Conservation (phyloP, 176 grass and related monocot species). For the Carex cristatella region DNA sequence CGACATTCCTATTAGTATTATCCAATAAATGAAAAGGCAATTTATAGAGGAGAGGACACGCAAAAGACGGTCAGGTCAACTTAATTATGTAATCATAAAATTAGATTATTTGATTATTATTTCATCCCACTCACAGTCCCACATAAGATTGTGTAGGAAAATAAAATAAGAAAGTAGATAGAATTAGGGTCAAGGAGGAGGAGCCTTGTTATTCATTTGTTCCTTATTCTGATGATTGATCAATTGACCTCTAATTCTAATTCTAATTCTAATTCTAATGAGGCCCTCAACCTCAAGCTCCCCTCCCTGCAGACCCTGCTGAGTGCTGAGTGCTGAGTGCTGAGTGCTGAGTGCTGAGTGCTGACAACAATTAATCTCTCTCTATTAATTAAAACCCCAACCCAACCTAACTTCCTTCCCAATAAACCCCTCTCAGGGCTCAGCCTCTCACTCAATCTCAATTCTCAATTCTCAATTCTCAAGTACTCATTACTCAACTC, state of each 20-base stretch:
- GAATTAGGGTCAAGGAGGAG: no score
- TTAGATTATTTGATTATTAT: background rate
- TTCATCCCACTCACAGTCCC: background rate
- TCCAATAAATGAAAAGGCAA: background rate
- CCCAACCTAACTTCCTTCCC: slow-evolving; percentile 33
- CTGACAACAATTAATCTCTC: background rate
- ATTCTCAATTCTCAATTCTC: no score
- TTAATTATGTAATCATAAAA: background rate
- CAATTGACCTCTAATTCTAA: no score
- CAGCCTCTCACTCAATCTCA: background rate
- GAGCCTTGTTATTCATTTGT: no score
- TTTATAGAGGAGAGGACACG: background rate
- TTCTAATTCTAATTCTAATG: no score
- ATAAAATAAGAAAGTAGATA: background rate
- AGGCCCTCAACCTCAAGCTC: no score
- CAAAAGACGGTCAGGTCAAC: background rate
- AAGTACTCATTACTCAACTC: background rate
- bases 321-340: background rate
- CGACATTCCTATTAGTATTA: background rate
- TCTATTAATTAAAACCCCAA: slow-evolving; percentile 22
- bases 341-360: background rate
- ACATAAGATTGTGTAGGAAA: background rate
- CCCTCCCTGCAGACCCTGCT: no score
- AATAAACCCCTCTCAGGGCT: slow-evolving; percentile 26
- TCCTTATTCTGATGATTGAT: no score